Base-by-base conservation (phyloP, 2,329 filamentous ascomycete species). In the Clarireedia hainanense region DNA sequence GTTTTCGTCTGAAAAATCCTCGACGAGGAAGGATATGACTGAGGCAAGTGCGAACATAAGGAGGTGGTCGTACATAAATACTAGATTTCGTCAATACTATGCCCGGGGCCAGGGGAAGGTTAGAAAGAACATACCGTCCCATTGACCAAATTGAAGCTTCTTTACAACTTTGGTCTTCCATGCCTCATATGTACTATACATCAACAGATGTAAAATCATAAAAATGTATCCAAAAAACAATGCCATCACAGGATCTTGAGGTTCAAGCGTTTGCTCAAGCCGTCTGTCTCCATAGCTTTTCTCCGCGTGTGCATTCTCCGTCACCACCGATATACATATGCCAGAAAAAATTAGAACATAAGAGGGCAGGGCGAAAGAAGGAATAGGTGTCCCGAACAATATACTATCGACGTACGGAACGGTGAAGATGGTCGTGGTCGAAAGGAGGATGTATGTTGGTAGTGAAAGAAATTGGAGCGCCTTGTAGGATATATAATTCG, bases 151-250 rank as follows among this genome's bases (percentile, higher is more conserved):
- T n/a, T 56, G n/a, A 6, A 56, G 40, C 34, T 47, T 46, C 9
- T 27, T 27, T 40, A 37, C 53, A 37, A 51, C 23, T 40, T 40
- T 51, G 17, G 27, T 46, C 53, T 52, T 56, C 53, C 47, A 52
- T 20, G 48, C 53, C 39, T 52, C 47, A 24, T 56, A 56, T 23
- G 30, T 43, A 36, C 53, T 56, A 46, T 52, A 37, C 37, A 56
- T 34, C 47, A 37, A 15, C 7, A 56, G 30, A 30, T 51, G 47
- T 30, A 45, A 20, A 5, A 40, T 14, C 53, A 56, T 52, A 17
- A 51, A 40, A n/a, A 56, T 20, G 14, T 56, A 56, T 51, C 53
- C 53, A 56, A 56, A n/a, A 51, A 51, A 56, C 17, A 56, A 46
- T 36, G 36, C 52, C 47, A 47, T 14, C 6, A 56, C 53, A 6